A percentile compares a stretch with the other conserved stretches of the same genome.
These are phyloP conservation scores for Glarea lozoyensis DNA, from an alignment of 495 filamentous ascomycete genomes.

Conservation along the genomic window DNA sequence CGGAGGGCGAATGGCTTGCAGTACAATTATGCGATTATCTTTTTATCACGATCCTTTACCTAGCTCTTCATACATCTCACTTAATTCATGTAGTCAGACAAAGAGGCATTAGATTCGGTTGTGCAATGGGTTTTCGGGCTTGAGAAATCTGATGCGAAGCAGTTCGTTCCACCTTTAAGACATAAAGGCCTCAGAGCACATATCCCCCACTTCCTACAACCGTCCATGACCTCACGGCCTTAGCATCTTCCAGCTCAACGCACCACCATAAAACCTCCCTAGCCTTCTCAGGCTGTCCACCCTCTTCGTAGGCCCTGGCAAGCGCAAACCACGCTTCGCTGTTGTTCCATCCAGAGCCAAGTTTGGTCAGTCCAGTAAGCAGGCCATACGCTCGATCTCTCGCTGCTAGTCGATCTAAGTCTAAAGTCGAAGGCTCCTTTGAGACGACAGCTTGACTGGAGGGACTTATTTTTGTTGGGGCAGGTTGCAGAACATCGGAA, in stretches of 20 bases:
- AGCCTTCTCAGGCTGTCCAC: constrained; percentile 74
- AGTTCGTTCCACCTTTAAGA: too few relatives aligned
- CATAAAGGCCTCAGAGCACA: constrained; percentile 47
- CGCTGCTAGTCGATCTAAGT: constrained; percentile 70
- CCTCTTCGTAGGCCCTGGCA: constrained; percentile 75
- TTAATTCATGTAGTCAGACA: too few relatives aligned
- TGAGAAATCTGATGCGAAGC: too few relatives aligned
- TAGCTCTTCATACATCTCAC: too few relatives aligned
- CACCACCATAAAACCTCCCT: constrained; percentile 71
- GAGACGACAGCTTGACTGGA: neutral
- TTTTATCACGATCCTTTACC: too few relatives aligned
- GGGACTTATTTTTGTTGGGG: neutral
- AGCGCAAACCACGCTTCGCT: constrained; percentile 91
- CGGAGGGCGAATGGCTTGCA: too few relatives aligned
- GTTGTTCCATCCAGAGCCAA: constrained; percentile 84
- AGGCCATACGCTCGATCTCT: constrained; percentile 80
- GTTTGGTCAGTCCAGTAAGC: constrained; percentile 70
- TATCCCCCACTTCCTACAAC: constrained; percentile 47
- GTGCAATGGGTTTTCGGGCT: too few relatives aligned
- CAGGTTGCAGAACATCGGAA: neutral
- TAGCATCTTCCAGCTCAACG: constrained; percentile 62
- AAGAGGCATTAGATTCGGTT: too few relatives aligned
- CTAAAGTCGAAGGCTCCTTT: constrained; percentile 28
- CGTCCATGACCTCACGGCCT: constrained; percentile 51
- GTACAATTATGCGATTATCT: too few relatives aligned